phyloP scores from a whole-genome alignment of 225 moss, liverwort and hornwort species.

The Polytrichum commune region DNA sequence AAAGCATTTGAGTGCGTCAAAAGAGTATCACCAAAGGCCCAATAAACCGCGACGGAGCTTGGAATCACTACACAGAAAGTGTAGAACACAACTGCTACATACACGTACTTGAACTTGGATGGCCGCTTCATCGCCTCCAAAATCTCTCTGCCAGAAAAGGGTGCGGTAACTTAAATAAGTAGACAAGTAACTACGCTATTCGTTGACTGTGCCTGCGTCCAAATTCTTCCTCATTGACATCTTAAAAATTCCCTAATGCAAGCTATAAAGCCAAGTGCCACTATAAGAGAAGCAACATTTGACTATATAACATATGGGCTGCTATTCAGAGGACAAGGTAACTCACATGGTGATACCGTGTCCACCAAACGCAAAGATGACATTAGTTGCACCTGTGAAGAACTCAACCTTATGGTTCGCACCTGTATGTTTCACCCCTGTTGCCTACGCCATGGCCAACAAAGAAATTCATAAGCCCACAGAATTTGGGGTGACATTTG shows the following conservation, averaged over 20 bases:
- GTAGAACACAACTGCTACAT: constrained; percentile 12
- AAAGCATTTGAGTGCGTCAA: constrained; percentile 36
- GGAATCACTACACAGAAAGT: constrained; percentile 20
- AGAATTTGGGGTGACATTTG: too few relatives aligned
- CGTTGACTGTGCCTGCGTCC: not conserved
- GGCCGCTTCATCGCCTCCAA: constrained; percentile 43
- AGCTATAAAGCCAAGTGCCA: too few relatives aligned
- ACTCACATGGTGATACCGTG: constrained; percentile 50
- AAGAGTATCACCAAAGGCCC: constrained; percentile 30
- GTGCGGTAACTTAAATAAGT: too few relatives aligned
- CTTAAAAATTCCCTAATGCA: too few relatives aligned
- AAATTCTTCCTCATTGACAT: too few relatives aligned
- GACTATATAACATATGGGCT: too few relatives aligned
- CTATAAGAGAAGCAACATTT: too few relatives aligned
- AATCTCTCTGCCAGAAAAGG: constrained; percentile 32
- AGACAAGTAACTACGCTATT: too few relatives aligned
- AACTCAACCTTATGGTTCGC: constrained; percentile 23
- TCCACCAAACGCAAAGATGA: constrained; percentile 39
- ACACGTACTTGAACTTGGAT: constrained; percentile 27
- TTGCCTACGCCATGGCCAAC: constrained; percentile 7
- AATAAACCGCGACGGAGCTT: constrained; percentile 18
- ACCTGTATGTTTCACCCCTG: constrained; percentile 31
- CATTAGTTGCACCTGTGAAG: constrained; percentile 50
- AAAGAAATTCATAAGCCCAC: not conserved
- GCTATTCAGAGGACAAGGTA: not conserved